Evolutionary conservation across 2,329 filamentous ascomycete species (phyloP), one percentile per base, ranked within the genome.

Genomic region (Dothideomycetes sp.): DNA sequence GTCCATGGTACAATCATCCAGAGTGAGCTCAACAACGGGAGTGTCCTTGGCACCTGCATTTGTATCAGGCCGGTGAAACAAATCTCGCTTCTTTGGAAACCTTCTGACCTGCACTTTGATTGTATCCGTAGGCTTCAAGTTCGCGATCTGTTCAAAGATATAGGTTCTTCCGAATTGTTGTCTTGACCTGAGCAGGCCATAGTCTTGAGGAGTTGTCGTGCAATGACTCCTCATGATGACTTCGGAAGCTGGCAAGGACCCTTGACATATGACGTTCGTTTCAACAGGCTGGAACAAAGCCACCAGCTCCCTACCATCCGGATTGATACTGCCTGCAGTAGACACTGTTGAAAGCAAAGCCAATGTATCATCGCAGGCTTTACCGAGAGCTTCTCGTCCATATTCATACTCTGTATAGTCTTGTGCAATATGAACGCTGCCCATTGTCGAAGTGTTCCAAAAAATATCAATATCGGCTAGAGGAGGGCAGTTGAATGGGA

Each of bases 11-110:
- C 75, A 75, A n/a, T 60, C 60, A 0, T 59, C 47, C 2, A 64
- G 52, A 0, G 71, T 69, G 3, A 79, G 16, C 11, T 38, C 31
- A 5, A 37, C 15, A 12, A 19, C 27, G 16, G 19, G 32, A 4
- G 32, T 5, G 37, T 41, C 4, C 32, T 39, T 4, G 34, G 42
- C 4, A 29, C 18, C 9, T 29, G 14, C 3, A 57, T 29, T 2
- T 38, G 24, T 30, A 11, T 29, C 22, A 14, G 35, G 30, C 19
- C 15, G 55, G 45, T 79, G 75, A 4, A 84, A 63, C 36, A 79
- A 77, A 49, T 83, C 77, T 3, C 64, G 61, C 32, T 75, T 66
- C 40, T 66, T 71, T 0, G 75, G 69, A 55, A 74, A 74, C 31
- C 56, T 65, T 14, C 17, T 44, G 27, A 40, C 41, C 22, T 38